Percentiles rank a stretch among this genome's conserved stretches.
These are phyloP conservation scores for Omphalotus olearius DNA, from an alignment of 1,284 basidiomycete genomes.

Conservation along the genomic window DNA sequence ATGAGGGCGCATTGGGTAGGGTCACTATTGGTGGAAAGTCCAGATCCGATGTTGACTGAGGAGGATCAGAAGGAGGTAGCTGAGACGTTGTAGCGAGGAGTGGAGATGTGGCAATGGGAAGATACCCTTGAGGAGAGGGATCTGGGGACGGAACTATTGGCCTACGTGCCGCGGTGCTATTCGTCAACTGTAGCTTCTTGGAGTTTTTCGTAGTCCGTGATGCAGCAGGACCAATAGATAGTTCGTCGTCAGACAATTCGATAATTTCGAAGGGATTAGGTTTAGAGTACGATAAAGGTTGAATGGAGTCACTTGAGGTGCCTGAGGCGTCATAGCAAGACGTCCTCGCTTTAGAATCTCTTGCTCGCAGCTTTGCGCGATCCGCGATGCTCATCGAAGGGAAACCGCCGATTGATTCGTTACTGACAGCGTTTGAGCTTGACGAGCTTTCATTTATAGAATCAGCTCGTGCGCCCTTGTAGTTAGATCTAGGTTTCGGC, in stretches of 20 bases:
- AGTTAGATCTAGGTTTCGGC: conserved; percentile 8
- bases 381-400: conserved; percentile 11
- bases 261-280: conserved; percentile 1
- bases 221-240: neutral
- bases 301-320: neutral
- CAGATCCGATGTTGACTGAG: conserved; percentile 9
- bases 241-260: conserved; percentile 9
- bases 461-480: neutral
- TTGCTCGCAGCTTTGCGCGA: conserved; percentile 14
- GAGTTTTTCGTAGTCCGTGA: neutral
- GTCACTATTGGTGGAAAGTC: conserved; percentile 9
- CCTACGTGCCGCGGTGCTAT: neutral
- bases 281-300: neutral
- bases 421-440: neutral
- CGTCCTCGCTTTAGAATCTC: neutral
- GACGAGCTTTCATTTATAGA: neutral
- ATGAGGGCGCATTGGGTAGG: conserved; percentile 10
- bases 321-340: neutral
- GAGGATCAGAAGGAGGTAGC: conserved; percentile 14
- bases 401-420: neutral
- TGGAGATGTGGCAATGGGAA: conserved; percentile 5
- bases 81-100: neutral
- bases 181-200: neutral
- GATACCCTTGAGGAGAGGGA: neutral
- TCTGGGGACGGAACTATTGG: neutral